These are phyloP conservation scores for Aschersonia sp. DNA, from an alignment of 2,329 filamentous ascomycete genomes.

Conservation along the genomic window DNA sequence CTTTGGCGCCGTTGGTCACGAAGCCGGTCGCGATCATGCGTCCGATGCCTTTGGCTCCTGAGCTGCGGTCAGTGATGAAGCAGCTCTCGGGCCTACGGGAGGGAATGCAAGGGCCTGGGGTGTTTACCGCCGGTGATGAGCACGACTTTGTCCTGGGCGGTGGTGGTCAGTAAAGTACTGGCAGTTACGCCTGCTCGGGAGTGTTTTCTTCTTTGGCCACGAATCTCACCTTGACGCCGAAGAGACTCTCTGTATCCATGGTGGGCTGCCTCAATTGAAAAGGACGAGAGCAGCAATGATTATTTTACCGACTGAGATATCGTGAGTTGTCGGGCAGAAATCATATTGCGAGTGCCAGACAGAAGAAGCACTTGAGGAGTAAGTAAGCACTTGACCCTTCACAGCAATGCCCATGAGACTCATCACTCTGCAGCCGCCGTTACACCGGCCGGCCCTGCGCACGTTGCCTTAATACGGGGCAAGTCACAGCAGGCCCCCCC, in stretches of 20 bases:
- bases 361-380: no score
- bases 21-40: constrained; percentile 55
- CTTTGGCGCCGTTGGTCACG: constrained; percentile 46
- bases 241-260: constrained; percentile 42
- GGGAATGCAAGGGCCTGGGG: neutral
- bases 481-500: no score
- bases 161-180: neutral
- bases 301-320: no score
- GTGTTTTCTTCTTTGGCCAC: no score
- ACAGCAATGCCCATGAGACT: no score
- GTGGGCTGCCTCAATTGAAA: constrained; percentile 2
- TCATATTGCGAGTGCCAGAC: no score
- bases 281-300: no score
- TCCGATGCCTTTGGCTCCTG: constrained; percentile 46
- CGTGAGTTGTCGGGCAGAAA: no score
- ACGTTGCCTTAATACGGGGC: no score
- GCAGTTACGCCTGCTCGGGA: neutral
- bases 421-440: no score
- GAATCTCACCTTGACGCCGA: constrained; percentile 39
- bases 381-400: no score
- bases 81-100: neutral
- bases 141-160: constrained; percentile 38
- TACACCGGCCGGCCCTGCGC: no score
- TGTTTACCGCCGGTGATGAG: constrained; percentile 37
- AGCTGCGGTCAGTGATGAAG: neutral